phyloP scores from a whole-genome alignment of 352 stramenopile species.

The Pythium guiyangense region DNA sequence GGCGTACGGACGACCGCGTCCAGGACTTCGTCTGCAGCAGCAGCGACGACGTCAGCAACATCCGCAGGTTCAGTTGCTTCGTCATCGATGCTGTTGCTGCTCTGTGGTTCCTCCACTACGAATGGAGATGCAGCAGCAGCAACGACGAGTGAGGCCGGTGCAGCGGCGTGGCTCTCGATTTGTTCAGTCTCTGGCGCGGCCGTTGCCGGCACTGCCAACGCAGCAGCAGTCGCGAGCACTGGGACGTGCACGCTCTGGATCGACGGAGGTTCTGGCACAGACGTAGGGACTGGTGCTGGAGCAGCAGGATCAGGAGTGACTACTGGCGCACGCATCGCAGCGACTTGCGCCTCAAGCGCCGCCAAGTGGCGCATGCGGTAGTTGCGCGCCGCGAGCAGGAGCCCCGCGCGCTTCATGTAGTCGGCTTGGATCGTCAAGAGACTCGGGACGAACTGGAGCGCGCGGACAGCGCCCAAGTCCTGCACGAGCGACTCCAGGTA shows the following conservation, averaged over 20 bases:
- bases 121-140: neutral
- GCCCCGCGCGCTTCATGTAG: constrained; percentile 41
- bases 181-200: neutral
- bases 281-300: neutral
- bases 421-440: constrained; percentile 63
- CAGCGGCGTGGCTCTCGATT: neutral
- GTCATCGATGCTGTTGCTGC: neutral
- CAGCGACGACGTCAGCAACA: neutral
- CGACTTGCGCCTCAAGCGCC: constrained; percentile 28
- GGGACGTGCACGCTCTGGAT: neutral
- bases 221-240: too few species aligned
- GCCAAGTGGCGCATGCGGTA: constrained; percentile 44
- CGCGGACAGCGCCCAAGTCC: constrained; percentile 47
- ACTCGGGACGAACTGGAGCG: constrained; percentile 62
- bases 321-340: constrained; percentile 7
- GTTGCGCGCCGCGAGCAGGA: constrained; percentile 47
- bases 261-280: neutral
- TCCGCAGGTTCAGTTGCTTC: neutral
- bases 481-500: constrained; percentile 65
- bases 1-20: neutral
- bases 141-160: neutral
- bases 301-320: neutral
- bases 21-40: neutral
- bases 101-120: neutral
- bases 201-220: neutral